These are phyloP conservation scores for Pistacia atlantica DNA, from an alignment of 345 rosid species.

Conservation along the genomic window DNA sequence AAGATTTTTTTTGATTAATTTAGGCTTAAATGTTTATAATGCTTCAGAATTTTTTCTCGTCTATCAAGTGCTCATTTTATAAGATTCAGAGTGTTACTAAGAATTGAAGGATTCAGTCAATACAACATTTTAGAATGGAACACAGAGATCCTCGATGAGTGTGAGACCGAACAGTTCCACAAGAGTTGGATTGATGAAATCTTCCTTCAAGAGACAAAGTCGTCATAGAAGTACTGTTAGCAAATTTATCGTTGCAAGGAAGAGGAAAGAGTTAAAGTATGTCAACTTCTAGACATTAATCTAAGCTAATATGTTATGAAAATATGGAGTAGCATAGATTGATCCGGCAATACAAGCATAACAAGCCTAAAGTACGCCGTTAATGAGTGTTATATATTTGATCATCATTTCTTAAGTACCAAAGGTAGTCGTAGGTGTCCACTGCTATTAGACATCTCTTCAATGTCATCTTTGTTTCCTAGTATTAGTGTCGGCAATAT, in stretches of 20 bases:
- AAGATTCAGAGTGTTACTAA: neutral
- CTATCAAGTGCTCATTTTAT: neutral
- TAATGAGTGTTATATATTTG: neutral
- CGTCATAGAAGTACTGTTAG: constrained; percentile 27
- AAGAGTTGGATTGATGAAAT: constrained; percentile 72
- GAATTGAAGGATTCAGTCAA: neutral
- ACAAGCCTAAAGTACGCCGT: neutral
- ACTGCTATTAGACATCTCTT: constrained; percentile 61
- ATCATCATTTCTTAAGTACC: neutral
- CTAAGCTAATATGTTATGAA: neutral
- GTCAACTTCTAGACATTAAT: neutral
- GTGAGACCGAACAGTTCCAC: constrained; percentile 83
- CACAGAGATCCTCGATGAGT: constrained; percentile 48
- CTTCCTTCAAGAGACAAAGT: constrained; percentile 55
- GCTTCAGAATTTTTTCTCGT: neutral
- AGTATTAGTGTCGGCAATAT: constrained; percentile 59
- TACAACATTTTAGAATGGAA: neutral
- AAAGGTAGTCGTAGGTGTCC: neutral
- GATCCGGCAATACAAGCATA: neutral
- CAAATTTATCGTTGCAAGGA: constrained; percentile 23
- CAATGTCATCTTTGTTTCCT: constrained; percentile 70
- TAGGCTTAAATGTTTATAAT: neutral
- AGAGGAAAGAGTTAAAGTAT: constrained; percentile 1
- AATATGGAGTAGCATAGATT: neutral
- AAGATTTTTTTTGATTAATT: neutral